phyloP scores from a whole-genome alignment of 2,329 filamentous ascomycete species.

The Fusarium robinianum region DNA sequence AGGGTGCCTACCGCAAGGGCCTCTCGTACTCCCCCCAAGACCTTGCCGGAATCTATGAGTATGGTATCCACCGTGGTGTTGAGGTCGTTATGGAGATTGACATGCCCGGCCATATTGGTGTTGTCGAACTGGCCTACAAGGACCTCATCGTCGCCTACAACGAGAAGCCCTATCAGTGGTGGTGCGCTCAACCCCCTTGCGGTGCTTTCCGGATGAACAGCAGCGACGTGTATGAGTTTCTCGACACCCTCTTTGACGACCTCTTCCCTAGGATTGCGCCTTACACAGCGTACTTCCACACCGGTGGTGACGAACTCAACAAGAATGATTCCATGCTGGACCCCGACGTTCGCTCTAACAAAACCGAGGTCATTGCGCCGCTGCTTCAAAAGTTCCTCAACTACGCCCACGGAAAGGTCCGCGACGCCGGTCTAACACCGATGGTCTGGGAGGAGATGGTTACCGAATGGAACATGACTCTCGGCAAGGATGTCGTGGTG shows the following conservation, averaged over 20 bases:
- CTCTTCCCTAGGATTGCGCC: constrained; percentile 71
- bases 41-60: constrained; percentile 68
- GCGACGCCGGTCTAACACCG: constrained; percentile 67
- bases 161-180: constrained; percentile 59
- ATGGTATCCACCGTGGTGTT: constrained; percentile 66
- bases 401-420: constrained; percentile 68
- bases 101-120: constrained; percentile 63
- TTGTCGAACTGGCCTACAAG: constrained; percentile 57
- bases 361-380: constrained; percentile 67
- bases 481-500: constrained; percentile 72
- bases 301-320: constrained; percentile 87
- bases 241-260: constrained; percentile 75
- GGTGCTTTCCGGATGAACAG: constrained; percentile 78
- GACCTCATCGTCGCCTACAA: constrained; percentile 60
- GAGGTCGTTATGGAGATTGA: constrained; percentile 65
- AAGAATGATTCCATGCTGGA: constrained; percentile 69
- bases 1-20: constrained; percentile 72
- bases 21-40: constrained; percentile 70
- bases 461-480: constrained; percentile 74
- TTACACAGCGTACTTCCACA: constrained; percentile 79
- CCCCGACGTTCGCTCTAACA: constrained; percentile 70
- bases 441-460: constrained; percentile 91
- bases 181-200: constrained; percentile 67
- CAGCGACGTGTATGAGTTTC: constrained; percentile 68
- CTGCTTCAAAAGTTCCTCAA: constrained; percentile 79